Evolutionary conservation across 2,329 filamentous ascomycete species (phyloP).

Genomic region (Neodidymelliopsis sp.): DNA sequence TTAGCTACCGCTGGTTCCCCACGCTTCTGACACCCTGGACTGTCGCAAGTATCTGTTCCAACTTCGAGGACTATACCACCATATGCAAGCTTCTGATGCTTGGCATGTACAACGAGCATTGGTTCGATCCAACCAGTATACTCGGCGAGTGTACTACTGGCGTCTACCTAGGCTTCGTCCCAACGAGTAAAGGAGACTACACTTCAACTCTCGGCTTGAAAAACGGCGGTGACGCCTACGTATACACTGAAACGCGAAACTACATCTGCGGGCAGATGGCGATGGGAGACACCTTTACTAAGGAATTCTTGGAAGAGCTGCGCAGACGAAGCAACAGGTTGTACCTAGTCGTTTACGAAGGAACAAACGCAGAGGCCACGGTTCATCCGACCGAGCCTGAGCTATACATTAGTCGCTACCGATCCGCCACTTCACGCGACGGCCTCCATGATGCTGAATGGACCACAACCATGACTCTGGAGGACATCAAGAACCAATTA

Average conservation of each 20-base stretch:
- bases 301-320: constrained; percentile 31
- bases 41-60: constrained; percentile 38
- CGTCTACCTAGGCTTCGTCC: constrained; percentile 38
- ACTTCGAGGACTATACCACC: constrained; percentile 40
- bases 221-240: constrained; percentile 17
- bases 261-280: constrained; percentile 44
- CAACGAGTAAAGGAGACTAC: constrained; percentile 32
- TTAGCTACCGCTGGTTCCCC: constrained; percentile 39
- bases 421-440: constrained; percentile 21
- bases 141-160: constrained; percentile 32
- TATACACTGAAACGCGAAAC: constrained; percentile 33
- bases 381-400: constrained; percentile 36
- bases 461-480: constrained; percentile 29
- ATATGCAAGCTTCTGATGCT: constrained; percentile 41
- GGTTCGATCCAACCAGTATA: constrained; percentile 31
- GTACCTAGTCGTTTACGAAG: constrained; percentile 38
- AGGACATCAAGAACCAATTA: constrained; percentile 40
- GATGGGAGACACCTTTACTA: constrained; percentile 30
- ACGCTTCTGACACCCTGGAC: constrained; percentile 35
- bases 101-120: constrained; percentile 35
- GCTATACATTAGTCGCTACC: constrained; percentile 33
- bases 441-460: constrained; percentile 22
- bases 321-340: constrained; percentile 28
- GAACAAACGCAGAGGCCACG: constrained; percentile 34
- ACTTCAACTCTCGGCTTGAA: neutral